Conservation (phyloP, 2,329 filamentous ascomycete species). For the Aspergillus latus region DNA sequence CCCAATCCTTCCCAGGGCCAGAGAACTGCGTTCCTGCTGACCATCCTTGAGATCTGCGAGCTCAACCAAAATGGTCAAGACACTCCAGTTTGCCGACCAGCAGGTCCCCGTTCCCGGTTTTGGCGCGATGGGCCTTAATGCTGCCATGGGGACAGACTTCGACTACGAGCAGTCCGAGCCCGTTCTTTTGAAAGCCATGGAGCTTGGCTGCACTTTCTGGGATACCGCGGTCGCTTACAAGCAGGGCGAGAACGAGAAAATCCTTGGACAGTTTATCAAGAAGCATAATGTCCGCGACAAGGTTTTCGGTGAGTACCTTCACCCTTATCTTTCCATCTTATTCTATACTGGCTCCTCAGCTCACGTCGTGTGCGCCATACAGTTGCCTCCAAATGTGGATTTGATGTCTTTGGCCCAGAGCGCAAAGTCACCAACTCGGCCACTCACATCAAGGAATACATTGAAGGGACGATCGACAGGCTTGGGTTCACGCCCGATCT, state of each 20-base stretch:
- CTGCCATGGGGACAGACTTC: constrained; percentile 45
- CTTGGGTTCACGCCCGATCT: constrained; percentile 50
- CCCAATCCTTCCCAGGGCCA: too few species aligned
- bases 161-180: constrained; percentile 49
- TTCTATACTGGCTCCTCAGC: not conserved
- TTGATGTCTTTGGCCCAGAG: constrained; percentile 37
- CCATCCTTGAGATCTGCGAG: too few species aligned
- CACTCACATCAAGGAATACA: constrained; percentile 49
- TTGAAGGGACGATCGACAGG: constrained; percentile 52
- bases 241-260: constrained; percentile 51
- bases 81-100: constrained; percentile 41
- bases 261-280: constrained; percentile 52
- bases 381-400: constrained; percentile 54
- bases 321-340: not conserved
- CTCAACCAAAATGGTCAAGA: constrained; percentile 39
- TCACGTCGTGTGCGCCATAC: not conserved
- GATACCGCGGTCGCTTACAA: constrained; percentile 51
- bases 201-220: constrained; percentile 50
- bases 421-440: constrained; percentile 47
- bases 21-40: too few species aligned
- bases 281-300: constrained; percentile 54
- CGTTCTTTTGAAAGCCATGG: constrained; percentile 51
- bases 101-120: constrained; percentile 49
- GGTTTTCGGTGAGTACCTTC: constrained; percentile 20
- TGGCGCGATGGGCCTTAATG: constrained; percentile 53